Evolutionary conservation across 345 rosid species (phyloP).

Genomic region (Pistacia integerrima): DNA sequence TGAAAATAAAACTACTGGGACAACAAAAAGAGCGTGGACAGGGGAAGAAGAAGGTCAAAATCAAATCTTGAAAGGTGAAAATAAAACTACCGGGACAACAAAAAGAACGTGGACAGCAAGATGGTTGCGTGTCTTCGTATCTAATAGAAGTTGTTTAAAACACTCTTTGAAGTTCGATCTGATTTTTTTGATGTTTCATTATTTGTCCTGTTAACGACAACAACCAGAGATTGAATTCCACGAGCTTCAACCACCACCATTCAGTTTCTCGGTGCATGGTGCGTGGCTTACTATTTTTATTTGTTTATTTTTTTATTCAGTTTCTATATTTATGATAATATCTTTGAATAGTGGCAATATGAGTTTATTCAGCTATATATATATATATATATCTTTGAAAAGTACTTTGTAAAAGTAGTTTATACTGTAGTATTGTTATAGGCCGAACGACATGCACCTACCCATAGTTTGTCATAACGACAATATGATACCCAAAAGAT

Average conservation of each 20-base stretch:
- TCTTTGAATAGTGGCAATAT: too few species aligned
- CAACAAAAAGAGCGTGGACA: constrained; percentile 7
- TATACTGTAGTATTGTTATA: too few species aligned
- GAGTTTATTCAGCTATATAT: too few species aligned
- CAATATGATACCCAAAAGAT: too few species aligned
- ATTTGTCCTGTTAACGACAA: not conserved
- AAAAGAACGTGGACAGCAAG: constrained; percentile 3
- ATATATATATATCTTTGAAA: too few species aligned
- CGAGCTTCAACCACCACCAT: not conserved
- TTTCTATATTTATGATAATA: too few species aligned
- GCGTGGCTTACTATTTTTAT: not conserved
- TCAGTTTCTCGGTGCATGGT: not conserved
- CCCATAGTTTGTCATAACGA: too few species aligned
- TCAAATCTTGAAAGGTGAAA: not conserved
- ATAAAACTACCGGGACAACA: not conserved
- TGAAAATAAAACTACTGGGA: not conserved
- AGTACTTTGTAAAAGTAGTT: too few species aligned
- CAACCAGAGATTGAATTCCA: not conserved
- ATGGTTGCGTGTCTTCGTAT: constrained; percentile 2
- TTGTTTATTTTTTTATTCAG: not conserved
- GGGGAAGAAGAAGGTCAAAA: not conserved
- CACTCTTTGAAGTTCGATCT: not conserved
- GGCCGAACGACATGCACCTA: too few species aligned
- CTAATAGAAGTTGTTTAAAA: not conserved
- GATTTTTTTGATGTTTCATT: not conserved